Percentiles rank a stretch among this genome's conserved stretches.
Evolutionary conservation across 306 rosid genomes (phyloP).

Genomic region (Prunus padus): DNA sequence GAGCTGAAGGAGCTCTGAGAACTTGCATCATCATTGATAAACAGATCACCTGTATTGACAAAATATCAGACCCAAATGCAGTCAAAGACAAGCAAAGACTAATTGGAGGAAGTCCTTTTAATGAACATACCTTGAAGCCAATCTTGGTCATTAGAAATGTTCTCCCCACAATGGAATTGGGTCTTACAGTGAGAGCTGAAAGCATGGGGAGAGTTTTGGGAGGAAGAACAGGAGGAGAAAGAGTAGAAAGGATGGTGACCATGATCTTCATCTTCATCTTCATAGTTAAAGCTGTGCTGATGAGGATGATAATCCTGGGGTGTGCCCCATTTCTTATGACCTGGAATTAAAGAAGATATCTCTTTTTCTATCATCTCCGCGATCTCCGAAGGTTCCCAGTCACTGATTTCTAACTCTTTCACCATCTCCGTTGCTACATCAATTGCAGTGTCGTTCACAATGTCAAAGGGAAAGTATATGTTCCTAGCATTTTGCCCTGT

Average conservation of each 20-base stretch:
- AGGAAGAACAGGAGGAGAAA: slow-evolving; percentile 51
- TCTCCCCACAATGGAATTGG: slow-evolving; percentile 22
- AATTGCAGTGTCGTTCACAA: slow-evolving; percentile 62
- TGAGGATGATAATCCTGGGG: slow-evolving; percentile 32
- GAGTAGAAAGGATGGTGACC: slow-evolving; percentile 46
- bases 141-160: slow-evolving; percentile 20
- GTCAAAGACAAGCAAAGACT: background rate
- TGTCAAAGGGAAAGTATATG: slow-evolving; percentile 72
- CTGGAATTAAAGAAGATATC: slow-evolving; percentile 54
- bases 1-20: slow-evolving; percentile 61
- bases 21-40: slow-evolving; percentile 50
- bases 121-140: slow-evolving; percentile 50
- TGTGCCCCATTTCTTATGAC: slow-evolving; percentile 42
- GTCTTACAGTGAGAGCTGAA: slow-evolving; percentile 36
- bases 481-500: slow-evolving; percentile 54
- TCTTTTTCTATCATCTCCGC: slow-evolving; percentile 80
- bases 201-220: slow-evolving; percentile 46
- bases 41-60: slow-evolving; percentile 38
- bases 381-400: slow-evolving; percentile 70
- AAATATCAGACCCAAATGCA: background rate
- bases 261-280: slow-evolving; percentile 39
- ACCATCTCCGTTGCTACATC: slow-evolving; percentile 89
- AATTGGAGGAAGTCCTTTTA: background rate
- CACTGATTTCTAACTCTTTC: slow-evolving; percentile 69
- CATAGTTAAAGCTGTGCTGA: slow-evolving; percentile 60